phyloP scores from a whole-genome alignment of 345 rosid species.

The Hypericum androsaemum region DNA sequence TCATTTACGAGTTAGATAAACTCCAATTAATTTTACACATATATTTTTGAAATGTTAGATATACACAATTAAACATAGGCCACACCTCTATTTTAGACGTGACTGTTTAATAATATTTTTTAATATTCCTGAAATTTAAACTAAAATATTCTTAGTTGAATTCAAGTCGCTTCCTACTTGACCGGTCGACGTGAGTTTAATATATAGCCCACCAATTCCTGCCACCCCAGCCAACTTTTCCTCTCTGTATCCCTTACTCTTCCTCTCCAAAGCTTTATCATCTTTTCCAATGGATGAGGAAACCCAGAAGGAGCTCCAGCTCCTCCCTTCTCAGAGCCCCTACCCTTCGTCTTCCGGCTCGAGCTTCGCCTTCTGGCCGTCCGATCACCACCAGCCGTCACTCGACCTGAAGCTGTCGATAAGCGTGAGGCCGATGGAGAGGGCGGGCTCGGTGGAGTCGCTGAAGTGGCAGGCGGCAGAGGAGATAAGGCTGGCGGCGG shows the following conservation, averaged over 20 bases:
- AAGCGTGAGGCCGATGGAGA: conserved; percentile 43
- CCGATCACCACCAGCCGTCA: conserved; percentile 26
- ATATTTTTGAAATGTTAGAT: too few species aligned
- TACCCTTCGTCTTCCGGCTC: conserved; percentile 24
- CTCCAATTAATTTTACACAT: too few species aligned
- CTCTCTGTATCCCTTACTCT: neutral
- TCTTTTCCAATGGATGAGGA: neutral
- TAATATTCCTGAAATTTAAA: too few species aligned
- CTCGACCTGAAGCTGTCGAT: conserved; percentile 85
- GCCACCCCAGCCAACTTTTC: neutral
- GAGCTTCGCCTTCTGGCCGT: conserved; percentile 10
- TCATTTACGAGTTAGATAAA: too few species aligned
- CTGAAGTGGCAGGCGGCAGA: conserved; percentile 93
- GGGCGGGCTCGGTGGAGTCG: conserved; percentile 25
- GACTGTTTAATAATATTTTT: too few species aligned
- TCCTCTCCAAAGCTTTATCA: neutral
- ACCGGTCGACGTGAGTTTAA: too few species aligned
- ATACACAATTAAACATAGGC: too few species aligned
- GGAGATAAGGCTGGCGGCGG: conserved; percentile 67
- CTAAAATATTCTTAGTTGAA: too few species aligned
- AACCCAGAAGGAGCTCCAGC: conserved; percentile 57
- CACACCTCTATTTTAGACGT: too few species aligned
- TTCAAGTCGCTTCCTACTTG: too few species aligned
- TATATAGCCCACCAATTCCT: too few species aligned
- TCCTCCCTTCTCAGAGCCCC: conserved; percentile 54